A percentile compares a stretch with the other conserved stretches of the same genome.
Conservation (phyloP, 164 flowering plant genomes). For the Tetrastigma voinierianum region DNA sequence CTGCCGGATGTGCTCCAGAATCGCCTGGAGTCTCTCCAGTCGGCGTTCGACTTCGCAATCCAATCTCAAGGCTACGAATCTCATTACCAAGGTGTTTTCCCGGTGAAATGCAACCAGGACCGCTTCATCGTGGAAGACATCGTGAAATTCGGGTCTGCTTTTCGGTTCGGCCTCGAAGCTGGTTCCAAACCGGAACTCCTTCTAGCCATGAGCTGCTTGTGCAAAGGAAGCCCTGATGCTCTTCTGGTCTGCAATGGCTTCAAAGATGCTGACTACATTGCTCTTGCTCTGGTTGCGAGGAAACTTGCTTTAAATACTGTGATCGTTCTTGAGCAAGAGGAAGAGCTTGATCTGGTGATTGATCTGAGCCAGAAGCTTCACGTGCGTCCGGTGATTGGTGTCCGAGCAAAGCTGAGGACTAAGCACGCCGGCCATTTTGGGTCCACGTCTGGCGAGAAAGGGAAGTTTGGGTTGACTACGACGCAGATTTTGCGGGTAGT, state of each 20-base stretch:
- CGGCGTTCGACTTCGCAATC: slow-evolving; percentile 74
- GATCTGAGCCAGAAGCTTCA: slow-evolving; percentile 51
- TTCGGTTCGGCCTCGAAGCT: slow-evolving; percentile 89
- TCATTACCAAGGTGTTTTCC: slow-evolving; percentile 97
- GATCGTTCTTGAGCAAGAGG: slow-evolving; percentile 93
- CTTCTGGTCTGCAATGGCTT: slow-evolving; percentile 89
- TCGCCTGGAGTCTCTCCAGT: slow-evolving; percentile 76
- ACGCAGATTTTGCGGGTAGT: slow-evolving; percentile 73
- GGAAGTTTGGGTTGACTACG: slow-evolving; percentile 88
- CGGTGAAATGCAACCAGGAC: slow-evolving; percentile 97
- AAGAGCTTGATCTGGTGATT: slow-evolving; percentile 86
- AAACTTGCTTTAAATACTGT: slow-evolving; percentile 72
- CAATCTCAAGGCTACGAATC: slow-evolving; percentile 58
- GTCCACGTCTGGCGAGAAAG: slow-evolving; percentile 98
- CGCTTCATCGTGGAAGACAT: slow-evolving; percentile 89
- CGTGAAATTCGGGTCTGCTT: slow-evolving; percentile 67
- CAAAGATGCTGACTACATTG: slow-evolving; percentile 86
- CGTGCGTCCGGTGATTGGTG: slow-evolving; percentile 75
- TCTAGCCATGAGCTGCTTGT: slow-evolving; percentile 85
- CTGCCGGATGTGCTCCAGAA: slow-evolving; percentile 83
- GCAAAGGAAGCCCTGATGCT: slow-evolving; percentile 78
- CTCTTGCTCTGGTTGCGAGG: slow-evolving; percentile 74
- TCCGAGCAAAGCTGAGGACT: slow-evolving; percentile 91
- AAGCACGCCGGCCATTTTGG: slow-evolving; percentile 98
- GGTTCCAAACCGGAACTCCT: slow-evolving; percentile 99